Evolutionary conservation across 352 stramenopile genomes (phyloP), one percentile per base, ranked within the genome.

Genomic region (Pythium biforme): DNA sequence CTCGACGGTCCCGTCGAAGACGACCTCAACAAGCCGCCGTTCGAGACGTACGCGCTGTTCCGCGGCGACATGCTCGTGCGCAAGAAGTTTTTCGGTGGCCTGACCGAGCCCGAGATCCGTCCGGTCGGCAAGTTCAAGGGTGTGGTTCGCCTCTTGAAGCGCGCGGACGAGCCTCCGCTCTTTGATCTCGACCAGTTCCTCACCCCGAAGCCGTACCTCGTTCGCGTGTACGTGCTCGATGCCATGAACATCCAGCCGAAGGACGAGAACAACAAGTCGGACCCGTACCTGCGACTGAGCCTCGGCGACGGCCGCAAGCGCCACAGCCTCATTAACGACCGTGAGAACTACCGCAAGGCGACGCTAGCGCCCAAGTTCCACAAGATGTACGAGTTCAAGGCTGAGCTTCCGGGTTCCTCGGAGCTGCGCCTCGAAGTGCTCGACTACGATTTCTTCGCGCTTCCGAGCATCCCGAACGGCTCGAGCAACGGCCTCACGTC

Each of bases 381-480:
- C 76, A 90, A 88, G 58, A 87, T 90, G 75, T 92, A 95, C 55
- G 86, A 97, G 67, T 92, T 98, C 66, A 92, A 94, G 56, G 84
- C 89, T 14, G 74, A 95, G 64, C 73, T 98, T 5, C 92, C 92
- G 0, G 84, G 84, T 12, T 78, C 79, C 0, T 91, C 81, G 3
- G 80, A 89, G 55, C 64, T 93, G 34, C 80, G 77, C 25, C 14
- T 93, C 9, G 84, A 93, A 55, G 59, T 90, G 50, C 60, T 86
- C 0, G 81, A 93, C 59, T 89, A 90, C 53, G 84, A 93, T 64
- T 82, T 81, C 41, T 90, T 91, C 52, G 73, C 83, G 2, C 75
- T 92, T 14, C 74, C 84, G 0, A 75, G 55, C 4, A 67, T 89
- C 39, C 75, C 79, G 25, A 70, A 62, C 20, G 76, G 81, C n/a